phyloP scores from a whole-genome alignment of 2,329 filamentous ascomycete species.

The Huntiella decipiens region DNA sequence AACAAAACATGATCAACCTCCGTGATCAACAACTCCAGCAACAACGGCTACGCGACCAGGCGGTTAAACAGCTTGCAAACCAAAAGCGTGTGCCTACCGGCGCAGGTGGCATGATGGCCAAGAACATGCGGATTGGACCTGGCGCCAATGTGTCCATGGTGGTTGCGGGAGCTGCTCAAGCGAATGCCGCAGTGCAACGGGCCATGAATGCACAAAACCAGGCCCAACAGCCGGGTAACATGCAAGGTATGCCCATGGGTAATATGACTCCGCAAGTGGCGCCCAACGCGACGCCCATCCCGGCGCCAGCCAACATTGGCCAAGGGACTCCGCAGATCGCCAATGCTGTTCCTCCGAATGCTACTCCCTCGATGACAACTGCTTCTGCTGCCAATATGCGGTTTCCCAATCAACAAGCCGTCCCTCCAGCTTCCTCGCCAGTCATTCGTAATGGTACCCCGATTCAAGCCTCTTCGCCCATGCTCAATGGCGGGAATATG shows the following conservation, averaged over 20 bases:
- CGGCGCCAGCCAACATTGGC: not conserved
- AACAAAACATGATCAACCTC: conserved; percentile 13
- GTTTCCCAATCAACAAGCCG: conserved; percentile 37
- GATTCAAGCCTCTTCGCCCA: conserved; percentile 45
- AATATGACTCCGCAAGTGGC: conserved; percentile 12
- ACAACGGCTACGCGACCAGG: conserved; percentile 20
- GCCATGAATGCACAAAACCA: not conserved
- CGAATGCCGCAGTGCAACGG: not conserved
- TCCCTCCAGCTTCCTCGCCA: conserved; percentile 42
- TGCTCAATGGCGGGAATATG: conserved; percentile 43
- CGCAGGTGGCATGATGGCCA: conserved; percentile 19
- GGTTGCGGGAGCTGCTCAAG: conserved; percentile 18
- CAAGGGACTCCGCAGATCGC: conserved; percentile 10
- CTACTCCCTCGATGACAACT: conserved; percentile 9
- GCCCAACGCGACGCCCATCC: conserved; percentile 7
- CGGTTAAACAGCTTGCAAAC: conserved; percentile 18
- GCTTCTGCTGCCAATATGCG: conserved; percentile 16
- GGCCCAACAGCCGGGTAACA: not conserved
- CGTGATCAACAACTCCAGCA: conserved; percentile 15
- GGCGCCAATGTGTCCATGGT: conserved; percentile 13
- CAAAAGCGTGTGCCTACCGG: conserved; percentile 13
- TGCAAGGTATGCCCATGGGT: not conserved
- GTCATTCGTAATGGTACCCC: conserved; percentile 43
- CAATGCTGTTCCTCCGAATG: conserved; percentile 9
- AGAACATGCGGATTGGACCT: conserved; percentile 1